Conservation (phyloP, 1,284 basidiomycete species). For the Ganoderma resinaceum region DNA sequence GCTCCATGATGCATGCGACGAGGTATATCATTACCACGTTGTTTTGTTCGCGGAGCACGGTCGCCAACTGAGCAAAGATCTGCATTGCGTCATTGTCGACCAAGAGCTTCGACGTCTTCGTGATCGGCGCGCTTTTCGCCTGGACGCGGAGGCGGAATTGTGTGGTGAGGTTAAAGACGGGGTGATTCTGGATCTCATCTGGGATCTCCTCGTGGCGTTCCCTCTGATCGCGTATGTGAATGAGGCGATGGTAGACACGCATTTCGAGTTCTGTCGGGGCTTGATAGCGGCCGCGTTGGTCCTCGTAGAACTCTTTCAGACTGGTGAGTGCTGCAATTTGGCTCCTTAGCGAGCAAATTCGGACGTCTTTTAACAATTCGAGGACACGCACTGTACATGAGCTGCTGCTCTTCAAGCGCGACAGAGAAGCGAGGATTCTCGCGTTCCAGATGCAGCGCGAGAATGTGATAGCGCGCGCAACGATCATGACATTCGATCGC, state of each 20-base stretch:
- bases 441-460: slow-evolving; percentile 82
- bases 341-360: neutral
- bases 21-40: slow-evolving; percentile 76
- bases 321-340: slow-evolving; percentile 79
- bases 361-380: neutral
- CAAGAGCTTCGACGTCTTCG: slow-evolving; percentile 63
- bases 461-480: slow-evolving; percentile 93
- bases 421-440: slow-evolving; percentile 69
- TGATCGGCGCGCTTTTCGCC: slow-evolving; percentile 78
- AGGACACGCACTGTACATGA: slow-evolving; percentile 80
- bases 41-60: slow-evolving; percentile 61
- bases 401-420: slow-evolving; percentile 85
- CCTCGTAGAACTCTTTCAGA: slow-evolving; percentile 93
- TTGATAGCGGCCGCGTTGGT: slow-evolving; percentile 71
- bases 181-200: slow-evolving; percentile 69
- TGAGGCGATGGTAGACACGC: slow-evolving; percentile 92
- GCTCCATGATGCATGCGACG: slow-evolving; percentile 77
- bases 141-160: slow-evolving; percentile 86
- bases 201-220: slow-evolving; percentile 89
- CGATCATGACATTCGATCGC: slow-evolving; percentile 94
- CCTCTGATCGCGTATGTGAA: slow-evolving; percentile 86
- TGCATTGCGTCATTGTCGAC: slow-evolving; percentile 72
- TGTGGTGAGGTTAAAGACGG: slow-evolving; percentile 84
- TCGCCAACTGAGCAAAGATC: slow-evolving; percentile 67
- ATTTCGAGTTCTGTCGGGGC: slow-evolving; percentile 94